These are phyloP conservation scores for Porcisia deanei DNA, from an alignment of 208 protist genomes.

Conservation along the genomic window DNA sequence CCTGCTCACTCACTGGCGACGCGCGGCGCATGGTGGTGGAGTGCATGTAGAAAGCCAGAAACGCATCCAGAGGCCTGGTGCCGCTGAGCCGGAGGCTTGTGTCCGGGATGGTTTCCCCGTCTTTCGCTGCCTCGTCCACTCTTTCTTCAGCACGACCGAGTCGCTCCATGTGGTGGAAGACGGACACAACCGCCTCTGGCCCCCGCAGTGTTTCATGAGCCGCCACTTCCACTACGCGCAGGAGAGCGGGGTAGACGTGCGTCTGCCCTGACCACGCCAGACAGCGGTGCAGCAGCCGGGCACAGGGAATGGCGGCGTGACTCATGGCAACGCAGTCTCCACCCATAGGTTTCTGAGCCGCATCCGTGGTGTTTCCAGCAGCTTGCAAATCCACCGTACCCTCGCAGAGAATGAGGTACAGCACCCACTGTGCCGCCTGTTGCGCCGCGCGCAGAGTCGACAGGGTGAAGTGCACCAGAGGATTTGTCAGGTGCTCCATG, in stretches of 20 bases:
- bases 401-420: slow-evolving; percentile 60
- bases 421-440: slow-evolving; percentile 38
- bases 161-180: slow-evolving; percentile 24
- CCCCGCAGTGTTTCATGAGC: slow-evolving; percentile 30
- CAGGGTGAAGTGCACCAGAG: slow-evolving; percentile 23
- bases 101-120: background rate
- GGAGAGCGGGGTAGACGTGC: slow-evolving; percentile 14
- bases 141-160: slow-evolving; percentile 9
- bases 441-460: slow-evolving; percentile 42
- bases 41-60: slow-evolving; percentile 25
- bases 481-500: slow-evolving; percentile 39
- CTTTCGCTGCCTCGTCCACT: background rate
- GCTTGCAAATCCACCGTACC: slow-evolving; percentile 22
- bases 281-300: slow-evolving; percentile 22
- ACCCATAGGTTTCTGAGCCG: background rate
- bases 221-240: slow-evolving; percentile 26
- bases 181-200: slow-evolving; percentile 21
- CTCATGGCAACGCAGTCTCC: background rate
- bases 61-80: slow-evolving; percentile 6
- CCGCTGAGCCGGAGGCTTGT: background rate
- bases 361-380: background rate
- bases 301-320: background rate
- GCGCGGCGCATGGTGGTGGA: slow-evolving; percentile 20
- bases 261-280: slow-evolving; percentile 27
- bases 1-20: slow-evolving; percentile 18